Evolutionary conservation across 1,139 yeast species (phyloP).

Genomic region (Suhomyces bokatorum): DNA sequence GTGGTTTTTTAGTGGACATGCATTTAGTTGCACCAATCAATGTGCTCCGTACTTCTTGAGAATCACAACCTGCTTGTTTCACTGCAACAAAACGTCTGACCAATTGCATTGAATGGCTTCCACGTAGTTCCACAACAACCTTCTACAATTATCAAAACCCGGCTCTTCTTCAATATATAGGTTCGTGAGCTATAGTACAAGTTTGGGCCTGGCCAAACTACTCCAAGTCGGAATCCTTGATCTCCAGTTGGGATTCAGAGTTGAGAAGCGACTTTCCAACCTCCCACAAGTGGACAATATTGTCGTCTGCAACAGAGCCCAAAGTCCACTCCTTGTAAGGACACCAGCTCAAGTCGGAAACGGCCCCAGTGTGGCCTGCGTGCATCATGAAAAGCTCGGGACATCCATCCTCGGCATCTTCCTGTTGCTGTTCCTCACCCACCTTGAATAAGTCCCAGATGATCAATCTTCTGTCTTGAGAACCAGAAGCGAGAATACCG

Average conservation of each 20-base stretch:
- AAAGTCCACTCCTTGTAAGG: constrained; percentile 71
- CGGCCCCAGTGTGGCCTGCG: constrained; percentile 80
- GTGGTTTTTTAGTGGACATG: too few relatives aligned
- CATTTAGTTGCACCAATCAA: too few relatives aligned
- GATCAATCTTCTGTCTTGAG: constrained; percentile 69
- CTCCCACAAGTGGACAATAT: constrained; percentile 77
- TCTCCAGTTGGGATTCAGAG: constrained; percentile 29
- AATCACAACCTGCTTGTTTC: too few relatives aligned
- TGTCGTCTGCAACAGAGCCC: constrained; percentile 75
- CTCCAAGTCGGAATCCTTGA: constrained; percentile 26
- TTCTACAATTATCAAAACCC: too few relatives aligned
- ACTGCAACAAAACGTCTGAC: too few relatives aligned
- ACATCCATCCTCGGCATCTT: constrained; percentile 77
- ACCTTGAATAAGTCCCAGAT: constrained; percentile 73
- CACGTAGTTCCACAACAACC: too few relatives aligned
- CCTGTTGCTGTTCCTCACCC: constrained; percentile 80
- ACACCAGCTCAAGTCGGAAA: constrained; percentile 71
- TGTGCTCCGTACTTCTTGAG: too few relatives aligned
- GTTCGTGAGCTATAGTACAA: not conserved
- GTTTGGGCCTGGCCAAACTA: constrained; percentile 9
- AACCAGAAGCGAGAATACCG: constrained; percentile 71
- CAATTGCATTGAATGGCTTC: too few relatives aligned
- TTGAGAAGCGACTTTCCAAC: constrained; percentile 53
- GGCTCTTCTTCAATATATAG: too few relatives aligned
- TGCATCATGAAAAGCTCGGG: constrained; percentile 85